phyloP scores from a whole-genome alignment of 306 rosid genomes.

The Rosa chinensis region DNA sequence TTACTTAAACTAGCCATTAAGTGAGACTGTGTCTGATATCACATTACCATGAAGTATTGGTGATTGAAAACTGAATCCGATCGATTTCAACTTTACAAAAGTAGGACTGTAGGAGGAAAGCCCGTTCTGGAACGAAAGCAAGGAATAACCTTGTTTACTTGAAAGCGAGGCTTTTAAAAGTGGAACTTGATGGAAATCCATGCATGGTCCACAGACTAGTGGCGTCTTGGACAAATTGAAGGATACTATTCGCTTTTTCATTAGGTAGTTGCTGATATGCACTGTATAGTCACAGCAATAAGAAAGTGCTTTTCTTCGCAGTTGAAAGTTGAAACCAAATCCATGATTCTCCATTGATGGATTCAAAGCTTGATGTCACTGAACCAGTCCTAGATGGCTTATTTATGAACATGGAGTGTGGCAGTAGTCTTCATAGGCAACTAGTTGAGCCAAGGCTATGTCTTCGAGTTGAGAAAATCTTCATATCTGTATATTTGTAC shows the following conservation, averaged over 20 bases:
- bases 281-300: background rate
- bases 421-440: background rate
- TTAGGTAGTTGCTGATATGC: constrained; percentile 4
- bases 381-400: background rate
- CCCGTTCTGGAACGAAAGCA: background rate
- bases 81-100: background rate
- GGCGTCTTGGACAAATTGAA: background rate
- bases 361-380: background rate
- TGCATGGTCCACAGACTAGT: background rate
- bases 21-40: background rate
- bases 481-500: background rate
- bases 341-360: background rate
- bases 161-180: constrained; percentile 5
- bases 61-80: constrained; percentile 4
- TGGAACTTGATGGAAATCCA: background rate
- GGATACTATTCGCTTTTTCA: background rate
- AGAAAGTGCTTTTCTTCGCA: background rate
- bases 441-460: background rate
- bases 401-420: background rate
- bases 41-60: background rate
- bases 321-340: background rate
- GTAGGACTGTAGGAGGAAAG: background rate
- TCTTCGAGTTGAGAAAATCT: background rate
- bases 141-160: constrained; percentile 3
- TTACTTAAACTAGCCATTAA: background rate